Percentiles rank a stretch among this genome's conserved stretches.
These are phyloP conservation scores for Ambrosia hybrid DNA, from an alignment of 140 eudicot species.

Conservation along the genomic window DNA sequence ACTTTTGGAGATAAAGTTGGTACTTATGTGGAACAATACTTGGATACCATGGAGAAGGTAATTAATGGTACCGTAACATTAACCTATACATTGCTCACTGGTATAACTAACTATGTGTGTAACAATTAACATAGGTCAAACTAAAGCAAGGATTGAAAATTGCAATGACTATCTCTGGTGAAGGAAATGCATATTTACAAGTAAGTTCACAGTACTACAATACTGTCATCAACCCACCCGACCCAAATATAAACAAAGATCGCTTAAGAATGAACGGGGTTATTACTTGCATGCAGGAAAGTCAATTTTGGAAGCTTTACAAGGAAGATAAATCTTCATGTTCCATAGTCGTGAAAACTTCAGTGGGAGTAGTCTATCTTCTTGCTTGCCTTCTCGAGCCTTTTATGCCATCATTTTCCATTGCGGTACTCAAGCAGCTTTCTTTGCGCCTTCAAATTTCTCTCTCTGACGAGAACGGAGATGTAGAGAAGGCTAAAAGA, in stretches of 20 bases:
- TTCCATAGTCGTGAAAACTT: slow-evolving; percentile 71
- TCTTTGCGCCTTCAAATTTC: slow-evolving; percentile 50
- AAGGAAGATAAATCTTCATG: slow-evolving; percentile 65
- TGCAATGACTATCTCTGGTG: slow-evolving; percentile 75
- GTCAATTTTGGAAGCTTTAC: slow-evolving; percentile 89
- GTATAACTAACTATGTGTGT: slow-evolving; percentile 1
- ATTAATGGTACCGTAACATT: background rate
- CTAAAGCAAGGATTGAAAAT: slow-evolving; percentile 76
- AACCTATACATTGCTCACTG: background rate
- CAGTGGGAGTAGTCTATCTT: slow-evolving; percentile 75
- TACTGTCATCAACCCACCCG: background rate
- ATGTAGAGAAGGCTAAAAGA: slow-evolving; percentile 56
- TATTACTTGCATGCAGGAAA: slow-evolving; percentile 46
- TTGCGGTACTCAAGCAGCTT: slow-evolving; percentile 78
- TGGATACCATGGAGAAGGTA: slow-evolving; percentile 89
- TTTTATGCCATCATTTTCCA: slow-evolving; percentile 80
- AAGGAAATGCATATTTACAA: slow-evolving; percentile 86
- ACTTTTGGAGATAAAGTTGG: slow-evolving; percentile 67
- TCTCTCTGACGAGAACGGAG: slow-evolving; percentile 68
- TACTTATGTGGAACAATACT: slow-evolving; percentile 56
- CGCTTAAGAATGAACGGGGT: slow-evolving; percentile 5
- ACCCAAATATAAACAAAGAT: background rate
- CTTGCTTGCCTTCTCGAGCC: slow-evolving; percentile 82
- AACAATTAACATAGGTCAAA: slow-evolving; percentile 51
- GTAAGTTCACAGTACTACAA: slow-evolving; percentile 35